These are phyloP conservation scores for Pseudomonodictys pantanalensis DNA, from an alignment of 495 filamentous ascomycete genomes.

Conservation along the genomic window DNA sequence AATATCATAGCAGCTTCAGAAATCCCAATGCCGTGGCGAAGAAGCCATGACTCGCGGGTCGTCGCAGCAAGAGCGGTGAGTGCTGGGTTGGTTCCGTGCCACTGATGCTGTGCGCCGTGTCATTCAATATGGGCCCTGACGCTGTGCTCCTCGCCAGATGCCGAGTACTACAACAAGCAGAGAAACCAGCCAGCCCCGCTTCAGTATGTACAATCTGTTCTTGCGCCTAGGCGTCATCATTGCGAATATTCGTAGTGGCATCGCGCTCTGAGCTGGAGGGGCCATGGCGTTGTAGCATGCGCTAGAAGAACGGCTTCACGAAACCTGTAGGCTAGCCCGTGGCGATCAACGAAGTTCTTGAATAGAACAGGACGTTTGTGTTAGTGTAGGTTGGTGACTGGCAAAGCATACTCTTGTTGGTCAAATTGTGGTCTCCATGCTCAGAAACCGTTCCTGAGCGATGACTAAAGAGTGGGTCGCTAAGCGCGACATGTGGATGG, in stretches of 20 bases:
- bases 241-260: not conserved
- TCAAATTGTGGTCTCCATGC: not conserved
- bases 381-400: no score
- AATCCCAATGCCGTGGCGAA: slow-evolving; percentile 22
- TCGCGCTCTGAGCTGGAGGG: not conserved
- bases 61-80: slow-evolving; percentile 18
- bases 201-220: not conserved
- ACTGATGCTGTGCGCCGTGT: slow-evolving; percentile 23
- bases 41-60: slow-evolving; percentile 1
- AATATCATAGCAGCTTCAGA: not conserved
- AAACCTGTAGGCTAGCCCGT: not conserved
- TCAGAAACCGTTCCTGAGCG: not conserved
- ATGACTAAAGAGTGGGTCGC: not conserved
- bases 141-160: slow-evolving; percentile 2
- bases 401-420: not conserved
- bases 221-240: not conserved
- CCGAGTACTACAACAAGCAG: not conserved
- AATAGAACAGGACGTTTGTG: not conserved
- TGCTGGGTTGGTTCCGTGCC: slow-evolving; percentile 7
- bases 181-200: not conserved
- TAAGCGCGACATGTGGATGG: not conserved
- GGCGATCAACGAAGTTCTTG: not conserved
- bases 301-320: not conserved
- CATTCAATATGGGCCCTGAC: slow-evolving; percentile 17
- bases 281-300: not conserved